Evolutionary conservation across 2,329 filamentous ascomycete species (phyloP), one percentile per base, ranked within the genome.

Genomic region (Claviceps spartinae): DNA sequence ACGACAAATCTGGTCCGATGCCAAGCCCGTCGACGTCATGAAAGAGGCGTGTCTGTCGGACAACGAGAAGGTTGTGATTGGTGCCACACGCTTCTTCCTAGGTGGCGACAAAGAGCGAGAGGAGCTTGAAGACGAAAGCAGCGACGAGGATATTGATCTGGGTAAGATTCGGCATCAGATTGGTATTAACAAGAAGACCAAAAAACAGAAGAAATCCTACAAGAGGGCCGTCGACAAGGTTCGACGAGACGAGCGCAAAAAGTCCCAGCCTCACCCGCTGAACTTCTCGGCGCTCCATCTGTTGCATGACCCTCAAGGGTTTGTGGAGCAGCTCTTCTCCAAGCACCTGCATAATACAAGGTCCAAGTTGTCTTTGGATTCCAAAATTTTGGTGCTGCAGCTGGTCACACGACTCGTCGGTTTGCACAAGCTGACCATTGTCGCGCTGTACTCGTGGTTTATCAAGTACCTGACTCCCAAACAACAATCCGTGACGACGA

Each of bases 251-350:
- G 88, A 95, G 65, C 83, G 82, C 63, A 94, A 94, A 75, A 96
- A 95, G 78, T 81, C 81, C 57, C 81, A 87, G 57, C 87, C 89
- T 3, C 87, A 94, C 61, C 82, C 85, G 1, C 78, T 98, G 57
- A 98, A 98, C 72, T 98, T 98, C 67, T 96, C 90, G 0, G 93
- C 93, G 0, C 76, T 98, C 42, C 93, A 98, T 65, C 77, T 98
- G 22, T 76, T 98, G 2, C 87, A 96, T 66, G 90, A 97, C 59
- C 90, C 93, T 0, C 93, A 98, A 65, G 87, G 86, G 0, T 97
- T 97, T 62, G 87, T 89, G 3, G 93, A 98, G 68, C 77, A 79
- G 48, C 75, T 98, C 6, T 98, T 96, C 69, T 80, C 82, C 44
- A 95, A 93, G 65, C 93, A 98, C 62, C 72, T 98, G 43, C 88